Conservation (phyloP, 1,139 yeast genomes). For the Lodderomyces jiufengensis region DNA sequence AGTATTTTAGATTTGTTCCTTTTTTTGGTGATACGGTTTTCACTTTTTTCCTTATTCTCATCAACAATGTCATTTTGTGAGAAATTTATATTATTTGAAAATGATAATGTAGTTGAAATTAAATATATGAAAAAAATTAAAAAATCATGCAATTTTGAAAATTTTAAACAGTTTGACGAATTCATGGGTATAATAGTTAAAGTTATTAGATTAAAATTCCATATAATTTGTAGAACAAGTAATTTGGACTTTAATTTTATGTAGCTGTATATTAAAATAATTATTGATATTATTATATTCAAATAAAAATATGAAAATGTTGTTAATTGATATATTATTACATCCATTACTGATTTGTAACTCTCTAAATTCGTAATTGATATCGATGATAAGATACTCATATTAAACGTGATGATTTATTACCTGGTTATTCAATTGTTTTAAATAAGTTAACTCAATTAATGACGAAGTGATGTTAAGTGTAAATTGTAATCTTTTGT, state of each 20-base stretch:
- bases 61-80: too few relatives aligned
- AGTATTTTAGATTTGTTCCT: constrained; percentile 1
- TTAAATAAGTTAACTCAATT: too few relatives aligned
- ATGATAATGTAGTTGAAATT: constrained; percentile 3
- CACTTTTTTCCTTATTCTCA: too few relatives aligned
- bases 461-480: too few relatives aligned
- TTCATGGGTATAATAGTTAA: constrained; percentile 3
- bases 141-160: neutral
- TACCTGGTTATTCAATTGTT: too few relatives aligned
- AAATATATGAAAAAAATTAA: constrained; percentile 3
- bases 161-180: neutral
- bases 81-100: too few relatives aligned
- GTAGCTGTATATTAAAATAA: constrained; percentile 4
- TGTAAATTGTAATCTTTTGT: too few relatives aligned
- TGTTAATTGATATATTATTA: too few relatives aligned
- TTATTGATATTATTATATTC: constrained; percentile 6
- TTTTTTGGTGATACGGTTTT: neutral
- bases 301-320: constrained; percentile 9
- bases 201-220: constrained; percentile 9
- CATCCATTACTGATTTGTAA: too few relatives aligned
- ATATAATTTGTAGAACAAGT: constrained; percentile 6
- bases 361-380: too few relatives aligned
- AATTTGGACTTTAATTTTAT: constrained; percentile 2
- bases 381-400: too few relatives aligned
- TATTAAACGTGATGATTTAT: too few relatives aligned